Conservation (phyloP, 768 basidiomycete genomes). For the Termitomyces eurrhizus region DNA sequence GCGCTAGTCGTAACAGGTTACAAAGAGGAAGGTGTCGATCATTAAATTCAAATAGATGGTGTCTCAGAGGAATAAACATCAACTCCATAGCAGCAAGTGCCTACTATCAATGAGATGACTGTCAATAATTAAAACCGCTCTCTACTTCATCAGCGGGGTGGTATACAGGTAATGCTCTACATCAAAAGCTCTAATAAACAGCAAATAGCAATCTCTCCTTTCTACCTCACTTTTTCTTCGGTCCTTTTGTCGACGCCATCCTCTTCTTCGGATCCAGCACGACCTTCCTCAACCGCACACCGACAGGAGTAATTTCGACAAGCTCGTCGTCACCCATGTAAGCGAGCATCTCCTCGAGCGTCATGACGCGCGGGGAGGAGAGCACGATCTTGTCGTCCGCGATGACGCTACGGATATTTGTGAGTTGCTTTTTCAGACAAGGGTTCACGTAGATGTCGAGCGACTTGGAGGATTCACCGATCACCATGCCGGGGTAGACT, state of each 20-base stretch:
- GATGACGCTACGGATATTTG: conserved; percentile 43
- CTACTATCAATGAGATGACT: background rate
- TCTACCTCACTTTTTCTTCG: background rate
- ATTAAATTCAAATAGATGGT: too few relatives aligned
- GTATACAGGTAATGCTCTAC: background rate
- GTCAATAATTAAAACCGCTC: background rate
- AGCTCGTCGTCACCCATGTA: conserved; percentile 50
- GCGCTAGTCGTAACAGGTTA: too few relatives aligned
- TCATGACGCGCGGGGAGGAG: conserved; percentile 39
- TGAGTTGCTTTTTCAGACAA: conserved; percentile 44
- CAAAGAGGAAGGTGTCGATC: too few relatives aligned
- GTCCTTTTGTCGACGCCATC: background rate
- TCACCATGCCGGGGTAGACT: conserved; percentile 52
- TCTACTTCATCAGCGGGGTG: background rate
- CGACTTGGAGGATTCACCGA: conserved; percentile 44
- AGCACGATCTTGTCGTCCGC: conserved; percentile 50
- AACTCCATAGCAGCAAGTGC: background rate
- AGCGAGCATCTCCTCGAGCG: conserved; percentile 40
- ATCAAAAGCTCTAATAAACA: background rate
- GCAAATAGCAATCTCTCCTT: background rate
- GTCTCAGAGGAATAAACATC: too few relatives aligned
- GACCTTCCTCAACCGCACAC: conserved; percentile 38
- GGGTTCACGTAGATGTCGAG: conserved; percentile 47
- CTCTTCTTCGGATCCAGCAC: conserved; percentile 7
- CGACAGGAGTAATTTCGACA: conserved; percentile 43